A percentile compares a stretch with the other conserved stretches of the same genome.
Evolutionary conservation across 2,329 filamentous ascomycete species (phyloP).

Genomic region (Fusarium keratoplasticum): DNA sequence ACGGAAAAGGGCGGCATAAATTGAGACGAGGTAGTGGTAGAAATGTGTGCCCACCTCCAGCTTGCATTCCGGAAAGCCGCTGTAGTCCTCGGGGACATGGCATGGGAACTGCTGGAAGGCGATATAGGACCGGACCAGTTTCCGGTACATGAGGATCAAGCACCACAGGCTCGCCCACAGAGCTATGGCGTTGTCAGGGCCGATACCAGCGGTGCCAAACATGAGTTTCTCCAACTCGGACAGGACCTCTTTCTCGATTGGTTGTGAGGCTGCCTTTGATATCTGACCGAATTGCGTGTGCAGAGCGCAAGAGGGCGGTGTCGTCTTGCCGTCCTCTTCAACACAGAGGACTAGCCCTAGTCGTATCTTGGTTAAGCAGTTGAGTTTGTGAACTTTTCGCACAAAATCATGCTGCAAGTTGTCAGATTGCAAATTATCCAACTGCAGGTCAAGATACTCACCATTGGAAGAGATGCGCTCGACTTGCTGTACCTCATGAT

Average conservation of each 20-base stretch:
- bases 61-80: conserved; percentile 44
- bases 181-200: conserved; percentile 40
- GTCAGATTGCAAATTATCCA: conserved; percentile 1
- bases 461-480: conserved; percentile 37
- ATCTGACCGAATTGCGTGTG: conserved; percentile 46
- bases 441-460: conserved; percentile 5
- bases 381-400: conserved; percentile 43
- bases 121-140: conserved; percentile 44
- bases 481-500: conserved; percentile 43
- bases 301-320: conserved; percentile 43
- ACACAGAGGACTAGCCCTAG: conserved; percentile 42
- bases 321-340: conserved; percentile 37
- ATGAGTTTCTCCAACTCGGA: conserved; percentile 40
- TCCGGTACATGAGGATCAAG: conserved; percentile 45
- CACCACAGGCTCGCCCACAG: conserved; percentile 46
- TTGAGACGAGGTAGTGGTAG: conserved; percentile 45
- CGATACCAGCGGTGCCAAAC: conserved; percentile 41
- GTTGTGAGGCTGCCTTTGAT: conserved; percentile 42
- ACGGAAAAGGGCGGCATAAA: conserved; percentile 44
- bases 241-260: conserved; percentile 44
- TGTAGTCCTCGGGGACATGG: conserved; percentile 46
- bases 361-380: conserved; percentile 44
- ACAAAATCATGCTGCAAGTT: conserved; percentile 36
- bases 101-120: conserved; percentile 46
- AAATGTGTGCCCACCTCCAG: conserved; percentile 44